phyloP scores from a whole-genome alignment of 768 basidiomycete genomes.

The Boletus speciosus region DNA sequence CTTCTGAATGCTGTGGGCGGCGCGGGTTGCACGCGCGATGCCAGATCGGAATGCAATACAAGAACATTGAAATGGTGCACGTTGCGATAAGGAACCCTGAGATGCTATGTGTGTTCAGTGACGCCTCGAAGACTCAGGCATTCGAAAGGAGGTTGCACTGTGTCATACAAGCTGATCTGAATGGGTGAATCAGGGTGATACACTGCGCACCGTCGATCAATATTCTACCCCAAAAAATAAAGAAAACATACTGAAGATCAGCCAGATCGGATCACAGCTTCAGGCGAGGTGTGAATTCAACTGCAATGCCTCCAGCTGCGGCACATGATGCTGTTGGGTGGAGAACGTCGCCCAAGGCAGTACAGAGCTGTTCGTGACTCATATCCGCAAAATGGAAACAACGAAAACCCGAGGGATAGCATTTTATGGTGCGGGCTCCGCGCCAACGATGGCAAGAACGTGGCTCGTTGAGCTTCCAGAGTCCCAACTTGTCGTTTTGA shows the following conservation, averaged over 20 bases:
- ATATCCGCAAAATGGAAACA: constrained; percentile 10
- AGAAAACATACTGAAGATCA: background rate
- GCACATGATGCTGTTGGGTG: too few species aligned
- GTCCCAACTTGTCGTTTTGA: background rate
- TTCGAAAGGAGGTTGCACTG: background rate
- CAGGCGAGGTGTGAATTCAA: background rate
- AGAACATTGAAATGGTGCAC: background rate
- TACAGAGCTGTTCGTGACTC: background rate
- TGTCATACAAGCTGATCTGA: background rate
- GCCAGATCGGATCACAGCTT: background rate
- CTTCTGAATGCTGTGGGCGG: constrained; percentile 17
- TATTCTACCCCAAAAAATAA: background rate
- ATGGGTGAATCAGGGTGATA: background rate
- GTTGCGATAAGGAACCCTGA: background rate
- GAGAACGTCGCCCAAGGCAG: background rate
- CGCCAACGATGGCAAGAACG: background rate
- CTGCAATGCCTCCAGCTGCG: background rate
- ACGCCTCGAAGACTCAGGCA: background rate
- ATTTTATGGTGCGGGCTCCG: background rate
- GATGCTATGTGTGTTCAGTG: background rate
- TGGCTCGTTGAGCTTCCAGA: background rate
- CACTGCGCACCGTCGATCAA: background rate
- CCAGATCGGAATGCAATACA: constrained; percentile 1
- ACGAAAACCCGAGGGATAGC: background rate
- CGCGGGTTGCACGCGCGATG: background rate